These are phyloP conservation scores for Naganishia randhawae DNA, from an alignment of 768 basidiomycete species.

Conservation along the genomic window DNA sequence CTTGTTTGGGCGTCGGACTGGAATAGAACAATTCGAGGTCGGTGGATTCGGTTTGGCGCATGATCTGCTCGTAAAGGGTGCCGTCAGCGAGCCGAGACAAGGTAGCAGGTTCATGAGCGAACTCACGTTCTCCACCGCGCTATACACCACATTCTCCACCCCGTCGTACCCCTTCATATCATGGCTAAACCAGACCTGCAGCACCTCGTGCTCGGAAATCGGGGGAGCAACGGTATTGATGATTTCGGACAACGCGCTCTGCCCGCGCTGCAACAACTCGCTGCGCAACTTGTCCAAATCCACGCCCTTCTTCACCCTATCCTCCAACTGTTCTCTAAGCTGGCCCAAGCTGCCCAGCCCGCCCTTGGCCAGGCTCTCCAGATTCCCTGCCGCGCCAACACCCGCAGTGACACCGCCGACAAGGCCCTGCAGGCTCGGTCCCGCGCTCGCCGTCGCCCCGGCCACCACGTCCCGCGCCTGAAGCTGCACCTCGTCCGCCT, in stretches of 20 bases:
- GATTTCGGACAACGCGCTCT: constrained; percentile 89
- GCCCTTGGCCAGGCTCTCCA: constrained; percentile 23
- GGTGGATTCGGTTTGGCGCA: constrained; percentile 71
- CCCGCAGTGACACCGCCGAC: constrained; percentile 59
- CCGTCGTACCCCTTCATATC: constrained; percentile 97
- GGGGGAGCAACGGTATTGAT: constrained; percentile 96
- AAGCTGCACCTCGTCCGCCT: constrained; percentile 91
- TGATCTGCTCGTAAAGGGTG: constrained; percentile 58
- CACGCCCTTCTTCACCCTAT: constrained; percentile 67
- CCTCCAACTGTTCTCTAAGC: constrained; percentile 20
- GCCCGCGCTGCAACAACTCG: constrained; percentile 8
- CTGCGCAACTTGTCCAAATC: constrained; percentile 85
- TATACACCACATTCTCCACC: constrained; percentile 87
- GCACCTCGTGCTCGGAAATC: constrained; percentile 96
- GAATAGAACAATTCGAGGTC: constrained; percentile 76
- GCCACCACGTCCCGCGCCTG: constrained; percentile 57
- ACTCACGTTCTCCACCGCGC: constrained; percentile 69
- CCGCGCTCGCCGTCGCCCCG: constrained; percentile 43
- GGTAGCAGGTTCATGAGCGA: neutral
- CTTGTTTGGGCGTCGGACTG: constrained; percentile 67
- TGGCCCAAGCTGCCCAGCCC: constrained; percentile 33
- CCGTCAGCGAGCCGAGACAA: neutral
- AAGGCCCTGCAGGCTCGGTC: neutral
- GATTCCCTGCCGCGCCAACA: constrained; percentile 58
- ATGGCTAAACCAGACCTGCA: constrained; percentile 90